Evolutionary conservation across 805 yeast species (phyloP).

Genomic region (Lipomyces chichibuensis): DNA sequence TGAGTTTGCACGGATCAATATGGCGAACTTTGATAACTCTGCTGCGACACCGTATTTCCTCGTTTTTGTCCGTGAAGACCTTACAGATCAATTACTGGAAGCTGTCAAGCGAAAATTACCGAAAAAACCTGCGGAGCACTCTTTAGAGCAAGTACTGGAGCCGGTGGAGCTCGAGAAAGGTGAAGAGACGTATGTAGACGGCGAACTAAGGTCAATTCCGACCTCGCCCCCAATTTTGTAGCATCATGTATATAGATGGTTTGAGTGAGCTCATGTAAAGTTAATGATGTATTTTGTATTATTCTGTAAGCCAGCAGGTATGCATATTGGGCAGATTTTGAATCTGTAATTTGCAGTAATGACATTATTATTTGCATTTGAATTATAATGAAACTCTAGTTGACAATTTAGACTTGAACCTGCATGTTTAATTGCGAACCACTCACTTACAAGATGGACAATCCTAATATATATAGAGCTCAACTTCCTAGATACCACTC

Average conservation of each 20-base stretch:
- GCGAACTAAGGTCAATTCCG: not conserved
- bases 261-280: not conserved
- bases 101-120: conserved; percentile 26
- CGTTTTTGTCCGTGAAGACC: conserved; percentile 73
- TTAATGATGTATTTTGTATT: not conserved
- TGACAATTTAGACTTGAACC: not conserved
- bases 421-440: not conserved
- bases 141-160: not conserved
- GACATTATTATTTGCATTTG: not conserved
- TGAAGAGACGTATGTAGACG: not conserved
- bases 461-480: not conserved
- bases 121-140: not conserved
- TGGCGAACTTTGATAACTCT: conserved; percentile 49
- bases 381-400: not conserved
- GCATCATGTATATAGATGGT: not conserved
- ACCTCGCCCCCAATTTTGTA: not conserved
- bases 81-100: conserved; percentile 19
- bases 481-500: not conserved
- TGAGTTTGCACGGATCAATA: conserved; percentile 36
- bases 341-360: not conserved
- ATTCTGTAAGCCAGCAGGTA: not conserved
- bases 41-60: conserved; percentile 94
- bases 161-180: not conserved
- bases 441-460: not conserved
- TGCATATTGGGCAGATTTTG: not conserved